Conservation (phyloP, 192 early-diverging fungal species). For the Lunasporangiospora selenospora region DNA sequence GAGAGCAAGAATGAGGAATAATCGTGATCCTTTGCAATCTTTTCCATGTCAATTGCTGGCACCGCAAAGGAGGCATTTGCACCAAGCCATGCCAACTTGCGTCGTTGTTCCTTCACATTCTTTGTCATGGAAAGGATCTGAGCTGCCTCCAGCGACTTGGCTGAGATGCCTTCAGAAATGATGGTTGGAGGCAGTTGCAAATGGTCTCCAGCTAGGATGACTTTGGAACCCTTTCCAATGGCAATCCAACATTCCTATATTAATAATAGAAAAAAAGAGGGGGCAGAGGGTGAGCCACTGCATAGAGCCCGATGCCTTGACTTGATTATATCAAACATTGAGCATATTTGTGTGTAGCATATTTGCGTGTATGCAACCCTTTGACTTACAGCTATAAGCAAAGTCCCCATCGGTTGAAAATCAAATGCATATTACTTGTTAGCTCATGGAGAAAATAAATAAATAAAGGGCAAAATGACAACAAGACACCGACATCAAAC, state of each 20-base stretch:
- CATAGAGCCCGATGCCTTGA: too few species aligned
- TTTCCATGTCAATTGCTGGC: constrained; percentile 18
- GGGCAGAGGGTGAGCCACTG: too few species aligned
- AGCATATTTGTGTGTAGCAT: too few species aligned
- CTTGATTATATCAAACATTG: too few species aligned
- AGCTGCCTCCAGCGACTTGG: constrained; percentile 9
- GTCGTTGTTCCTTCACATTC: constrained; percentile 24
- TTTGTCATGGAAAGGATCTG: constrained; percentile 23
- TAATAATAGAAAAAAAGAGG: constrained; percentile 1
- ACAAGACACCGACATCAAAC: too few species aligned
- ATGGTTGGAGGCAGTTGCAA: constrained; percentile 90
- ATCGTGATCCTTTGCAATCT: constrained; percentile 30
- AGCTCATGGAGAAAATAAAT: too few species aligned
- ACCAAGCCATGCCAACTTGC: constrained; percentile 14
- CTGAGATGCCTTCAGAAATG: constrained; percentile 59
- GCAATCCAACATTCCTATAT: constrained; percentile 90
- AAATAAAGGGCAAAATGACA: neutral
- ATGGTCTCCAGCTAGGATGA: constrained; percentile 91
- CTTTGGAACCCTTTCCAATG: constrained; percentile 69
- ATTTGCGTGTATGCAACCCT: too few species aligned
- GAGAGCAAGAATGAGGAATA: constrained; percentile 45
- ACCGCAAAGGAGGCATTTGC: constrained; percentile 38
- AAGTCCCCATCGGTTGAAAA: too few species aligned
- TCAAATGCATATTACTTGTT: too few species aligned
- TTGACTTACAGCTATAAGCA: too few species aligned